A percentile compares a stretch with the other conserved stretches of the same genome.
Conservation (phyloP, 2,329 filamentous ascomycete species). For the Penicillium sp. region DNA sequence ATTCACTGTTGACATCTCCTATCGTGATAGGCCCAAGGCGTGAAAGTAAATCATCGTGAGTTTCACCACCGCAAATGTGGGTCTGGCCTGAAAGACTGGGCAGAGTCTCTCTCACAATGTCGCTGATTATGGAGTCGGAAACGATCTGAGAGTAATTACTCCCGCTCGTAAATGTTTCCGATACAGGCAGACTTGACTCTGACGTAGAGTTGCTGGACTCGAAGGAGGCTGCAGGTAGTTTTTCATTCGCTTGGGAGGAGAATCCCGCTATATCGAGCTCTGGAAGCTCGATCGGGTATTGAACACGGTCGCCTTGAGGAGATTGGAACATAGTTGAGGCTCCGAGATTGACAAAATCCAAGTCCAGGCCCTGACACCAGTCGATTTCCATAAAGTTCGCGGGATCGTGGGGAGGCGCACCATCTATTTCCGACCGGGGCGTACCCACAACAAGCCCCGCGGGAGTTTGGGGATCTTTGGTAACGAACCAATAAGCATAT, state of each 20-base stretch:
- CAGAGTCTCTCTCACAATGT: too few species aligned
- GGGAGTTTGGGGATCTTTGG: conserved; percentile 21
- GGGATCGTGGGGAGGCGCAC: neutral
- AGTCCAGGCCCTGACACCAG: neutral
- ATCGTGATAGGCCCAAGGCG: too few species aligned
- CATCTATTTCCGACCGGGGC: conserved; percentile 15
- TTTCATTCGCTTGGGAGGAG: neutral
- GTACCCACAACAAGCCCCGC: conserved; percentile 22
- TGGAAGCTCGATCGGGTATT: neutral
- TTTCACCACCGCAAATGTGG: too few species aligned
- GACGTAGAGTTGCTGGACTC: too few species aligned
- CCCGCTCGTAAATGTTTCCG: too few species aligned
- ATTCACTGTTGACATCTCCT: too few species aligned
- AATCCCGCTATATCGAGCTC: neutral
- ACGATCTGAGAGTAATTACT: too few species aligned
- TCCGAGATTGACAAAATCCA: neutral
- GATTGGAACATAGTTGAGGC: neutral
- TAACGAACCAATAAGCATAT: conserved; percentile 11
- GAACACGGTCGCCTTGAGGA: neutral
- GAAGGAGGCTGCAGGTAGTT: too few species aligned
- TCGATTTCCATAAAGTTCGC: neutral
- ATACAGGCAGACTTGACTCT: too few species aligned
- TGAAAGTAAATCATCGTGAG: too few species aligned
- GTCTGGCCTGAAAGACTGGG: too few species aligned
- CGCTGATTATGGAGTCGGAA: too few species aligned